Percentiles rank a stretch among this genome's conserved stretches.
Evolutionary conservation across 2,329 filamentous ascomycete genomes (phyloP).

Genomic region (Elsinoe ampelina): DNA sequence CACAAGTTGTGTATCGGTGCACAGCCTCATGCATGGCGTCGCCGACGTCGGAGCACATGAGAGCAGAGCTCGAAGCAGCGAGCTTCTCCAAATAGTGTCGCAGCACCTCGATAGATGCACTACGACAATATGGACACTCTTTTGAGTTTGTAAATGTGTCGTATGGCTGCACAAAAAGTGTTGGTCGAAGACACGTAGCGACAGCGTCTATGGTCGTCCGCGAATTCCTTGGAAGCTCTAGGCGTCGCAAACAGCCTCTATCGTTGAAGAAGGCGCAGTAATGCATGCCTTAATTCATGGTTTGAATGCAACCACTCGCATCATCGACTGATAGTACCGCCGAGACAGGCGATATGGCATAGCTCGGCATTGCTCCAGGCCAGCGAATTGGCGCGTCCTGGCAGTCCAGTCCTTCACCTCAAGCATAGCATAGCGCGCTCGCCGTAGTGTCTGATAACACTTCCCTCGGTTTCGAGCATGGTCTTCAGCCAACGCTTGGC

Average conservation of each 20-base stretch:
- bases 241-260: background rate
- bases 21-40: background rate
- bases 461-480: constrained; percentile 68
- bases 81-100: no score
- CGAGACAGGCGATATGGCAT: no score
- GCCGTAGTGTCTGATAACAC: constrained; percentile 62
- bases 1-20: background rate
- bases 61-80: no score
- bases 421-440: constrained; percentile 73
- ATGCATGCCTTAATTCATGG: background rate
- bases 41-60: background rate
- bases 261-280: background rate
- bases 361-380: no score
- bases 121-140: no score
- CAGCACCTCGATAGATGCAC: no score
- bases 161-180: no score
- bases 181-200: no score
- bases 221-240: background rate
- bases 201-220: no score
- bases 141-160: no score
- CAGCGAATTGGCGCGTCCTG: no score
- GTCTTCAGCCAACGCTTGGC: constrained; percentile 69
- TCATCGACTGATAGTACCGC: background rate
- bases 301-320: background rate
- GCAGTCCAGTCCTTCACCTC: constrained; percentile 17